Base-by-base conservation (phyloP, 2,329 filamentous ascomycete species). In the Coccinonectria pachysandricola region DNA sequence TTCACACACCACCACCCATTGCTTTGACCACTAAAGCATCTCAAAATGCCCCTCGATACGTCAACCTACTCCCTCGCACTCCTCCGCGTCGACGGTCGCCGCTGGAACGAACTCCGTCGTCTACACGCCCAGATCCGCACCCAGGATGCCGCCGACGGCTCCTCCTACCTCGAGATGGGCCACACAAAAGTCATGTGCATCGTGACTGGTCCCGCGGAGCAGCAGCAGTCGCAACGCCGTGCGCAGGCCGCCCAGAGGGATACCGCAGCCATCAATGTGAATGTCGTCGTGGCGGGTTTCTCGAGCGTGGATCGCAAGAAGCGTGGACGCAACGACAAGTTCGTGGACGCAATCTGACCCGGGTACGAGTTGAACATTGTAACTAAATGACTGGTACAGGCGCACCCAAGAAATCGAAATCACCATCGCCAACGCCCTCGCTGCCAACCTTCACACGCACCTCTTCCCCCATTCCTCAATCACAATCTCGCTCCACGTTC, bases 181-280 rank as follows among this genome's bases (percentile, higher is more conserved):
- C 93, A 96, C 59, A 98, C 91, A 12, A 91, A 94, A 52, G 79
- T 98, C 43, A 83, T 96, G 59, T 95, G 88, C 58, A 85, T 87
- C 13, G 78, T 98, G 24, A 75, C 78, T 2, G 91, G 91, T 0
- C 91, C 91, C 0, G 75, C 72, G 19, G 91, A 98, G 57, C 58
- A 60, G 27, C 56, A 57, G 34, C 42, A 45, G 34, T 48, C 50
- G 15, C 43, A 44, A 27, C 41, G 50, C 1, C 50, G 42, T 15
- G 69, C 25, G 57, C 68, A 41, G 54, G 62, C 32, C 50, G 57
- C 15, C 56, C 68, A 31, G 57, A 46, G 61, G 7, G 57, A 63
- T 9, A 53, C 53, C 1, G 62, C 59, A 3, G 72, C 75, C 26
- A 73, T 96, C 8, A 71, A 74, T 13, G 86, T 94, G 12, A 83